Base-by-base conservation (phyloP, 2,329 filamentous ascomycete species). In the Fusarium lateritium region DNA sequence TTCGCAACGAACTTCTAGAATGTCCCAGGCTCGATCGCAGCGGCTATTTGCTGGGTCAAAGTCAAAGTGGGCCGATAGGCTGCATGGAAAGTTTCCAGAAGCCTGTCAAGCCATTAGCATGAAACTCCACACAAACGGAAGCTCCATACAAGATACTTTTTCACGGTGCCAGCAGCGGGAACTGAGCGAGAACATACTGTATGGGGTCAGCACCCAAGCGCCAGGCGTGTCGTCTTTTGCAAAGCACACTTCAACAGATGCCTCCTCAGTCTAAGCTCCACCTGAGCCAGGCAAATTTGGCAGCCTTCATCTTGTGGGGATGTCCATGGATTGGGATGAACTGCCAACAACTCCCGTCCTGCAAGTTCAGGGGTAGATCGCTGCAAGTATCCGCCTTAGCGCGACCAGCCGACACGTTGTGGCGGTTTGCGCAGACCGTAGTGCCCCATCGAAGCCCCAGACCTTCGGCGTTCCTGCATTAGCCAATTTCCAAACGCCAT, bases 11-110 rank as follows among this genome's bases (percentile, higher is more conserved):
- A 46, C 56, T 51, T 62, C 50, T 56, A 42, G 50, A 57, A 56
- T 34, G 53, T 59, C 62, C 59, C 62, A 67, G 54, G 53, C 55
- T 68, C 67, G 61, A 61, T 71, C 65, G 52, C 58, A 45, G 55
- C 57, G 57, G 59, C 38, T 34, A 56, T 65, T 65, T 65, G 53
- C 56, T 69, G 53, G 56, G 69, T 66, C 62, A 64, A 61, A 62
- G 56, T 49, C 58, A 43, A 43, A 46, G 70, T 73, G 71, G 74
- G 56, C 57, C 66, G 49, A 67, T 50, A 63, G 65, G 60, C 58
- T 70, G 63, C 56, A 69, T 73, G 49, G 75, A 76, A 76, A 66
- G 59, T 60, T 76, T 76, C 75, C 70, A 76, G 75, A 76, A 76
- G 65, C 53, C 65, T 64, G 65, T 65, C 67, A 73, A 50, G 55